These are phyloP conservation scores for Umbilicaria muhlenbergii DNA, from an alignment of 495 filamentous ascomycete genomes.

Conservation along the genomic window DNA sequence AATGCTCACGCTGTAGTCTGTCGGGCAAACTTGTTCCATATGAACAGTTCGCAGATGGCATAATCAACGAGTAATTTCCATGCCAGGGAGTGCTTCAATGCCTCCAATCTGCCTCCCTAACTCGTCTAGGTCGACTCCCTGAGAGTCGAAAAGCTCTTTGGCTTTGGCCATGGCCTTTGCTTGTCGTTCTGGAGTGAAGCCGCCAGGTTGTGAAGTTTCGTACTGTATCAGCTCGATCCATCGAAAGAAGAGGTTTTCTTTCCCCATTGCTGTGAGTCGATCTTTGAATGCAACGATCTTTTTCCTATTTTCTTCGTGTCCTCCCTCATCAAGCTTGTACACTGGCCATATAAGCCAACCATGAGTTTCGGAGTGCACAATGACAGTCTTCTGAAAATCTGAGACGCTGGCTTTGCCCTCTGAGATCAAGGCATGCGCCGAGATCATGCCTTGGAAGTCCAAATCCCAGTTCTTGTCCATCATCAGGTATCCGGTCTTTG, in stretches of 20 bases:
- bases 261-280: conserved; percentile 50
- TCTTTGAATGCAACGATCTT: conserved; percentile 61
- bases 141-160: conserved; percentile 49
- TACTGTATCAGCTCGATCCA: conserved; percentile 79
- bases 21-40: no score
- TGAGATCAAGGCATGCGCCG: conserved; percentile 47
- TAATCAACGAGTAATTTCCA: conserved; percentile 13
- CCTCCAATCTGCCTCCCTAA: conserved; percentile 61
- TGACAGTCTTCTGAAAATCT: conserved; percentile 45
- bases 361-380: conserved; percentile 45
- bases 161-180: conserved; percentile 46
- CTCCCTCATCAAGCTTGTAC: conserved; percentile 24
- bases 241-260: conserved; percentile 70
- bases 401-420: conserved; percentile 34
- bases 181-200: conserved; percentile 56
- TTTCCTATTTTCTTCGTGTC: conserved; percentile 33
- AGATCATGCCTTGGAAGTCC: conserved; percentile 61
- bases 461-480: conserved; percentile 69
- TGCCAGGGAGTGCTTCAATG: conserved; percentile 38
- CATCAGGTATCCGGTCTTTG: conserved; percentile 66
- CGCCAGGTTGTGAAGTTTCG: conserved; percentile 57
- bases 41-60: no score
- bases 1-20: no score
- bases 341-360: conserved; percentile 50
- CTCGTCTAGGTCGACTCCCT: conserved; percentile 60